Base-by-base conservation (phyloP, 257 asterid species). In the Datura wrightii region DNA sequence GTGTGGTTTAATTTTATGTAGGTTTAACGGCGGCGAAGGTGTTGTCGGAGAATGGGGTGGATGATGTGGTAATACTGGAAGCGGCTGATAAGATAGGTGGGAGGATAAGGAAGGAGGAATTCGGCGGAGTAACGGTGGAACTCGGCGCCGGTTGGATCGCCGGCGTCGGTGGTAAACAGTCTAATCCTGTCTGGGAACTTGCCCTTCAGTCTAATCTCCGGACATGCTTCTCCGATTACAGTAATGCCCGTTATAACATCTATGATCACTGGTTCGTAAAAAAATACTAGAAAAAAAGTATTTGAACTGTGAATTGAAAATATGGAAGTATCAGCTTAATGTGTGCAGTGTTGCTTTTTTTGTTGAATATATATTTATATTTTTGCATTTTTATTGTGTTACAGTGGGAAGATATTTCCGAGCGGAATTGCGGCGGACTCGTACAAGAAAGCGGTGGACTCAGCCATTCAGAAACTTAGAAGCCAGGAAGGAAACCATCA, bases 141-240 rank as follows among this genome's bases (percentile, higher is more conserved):
- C 94, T 94, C 83, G 99, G 99, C 50, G 99, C 98, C 82, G 99
- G 99, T 15, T 96, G 99, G 99, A 90, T 96, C 83, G 94, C 99
- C 85, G 99, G 99, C 6, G 99, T 96, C 86, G 99, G 99, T 34
- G 99, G 99, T 2, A 82, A 91, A 83, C 90, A 89, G 80, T 62
- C 93, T 5, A 96, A 96, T 59, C 99, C 99, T 0, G 94, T 96
- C 4, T 96, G 99, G 99, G 98, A 96, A 70, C 92, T 96, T 34
- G 94, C 99, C 1, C 85, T 91, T 6, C 90, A 90, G 79, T 90
- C 91, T 13, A 90, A 92, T 48, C 97, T 95, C 83, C 94, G 97
- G n/a, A 94, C 98, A 39, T 95, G 96, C 89, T 93, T 93, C 88
- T 94, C 98, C 3, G 97, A 95, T 82, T 95, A 95, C 87, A 93